Base-by-base conservation (phyloP, 371 early-diverging fungal genomes). In the Mucor sp. region DNA sequence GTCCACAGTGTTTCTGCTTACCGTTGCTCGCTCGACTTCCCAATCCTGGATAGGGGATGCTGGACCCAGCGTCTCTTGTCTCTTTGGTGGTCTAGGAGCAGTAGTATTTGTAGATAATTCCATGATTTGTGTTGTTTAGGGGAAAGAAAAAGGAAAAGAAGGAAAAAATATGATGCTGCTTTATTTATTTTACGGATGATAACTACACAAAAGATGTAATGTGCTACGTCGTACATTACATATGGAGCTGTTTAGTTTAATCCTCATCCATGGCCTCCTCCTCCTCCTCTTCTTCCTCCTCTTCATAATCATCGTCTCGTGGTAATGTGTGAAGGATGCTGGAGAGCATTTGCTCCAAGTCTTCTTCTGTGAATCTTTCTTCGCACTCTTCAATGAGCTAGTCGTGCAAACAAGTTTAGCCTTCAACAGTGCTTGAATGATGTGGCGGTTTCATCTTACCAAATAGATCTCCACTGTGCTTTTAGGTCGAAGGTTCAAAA, bases 381-480 rank as follows among this genome's bases (percentile, higher is more conserved):
- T 82, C 87, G 56, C 88, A 87, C 64, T 88, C 89, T 72, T 90
- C 90, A 64, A 89, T 86, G 12, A 89, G 56, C 87, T 86, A 75
- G n/a, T 17, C 58, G 30, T 23, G 23, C 48, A 50, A 37, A 12
- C 37, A 3, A 12, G 23, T 11, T 50, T 25, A 50, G 50, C 4
- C 48, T 23, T 7, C 8, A 12, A 8, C 8, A 25, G 25, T 0
- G 2, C 8, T 44, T 5, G 25, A 21, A 50, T 25, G 50, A 21
- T 25, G 23, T 6, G 8, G 25, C 12, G 21, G 21, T 50, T 50
- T 50, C 21, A 50, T 43, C 59, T 79, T 79, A 85, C 88, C 78
- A 86, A 64, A 61, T 86, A 82, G 35, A 90, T 72, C 58, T 89
- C 91, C 8, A 88, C 89, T n/a, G 76, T 74, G 44, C 81, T 78